Evolutionary conservation across 495 filamentous ascomycete species (phyloP).

Genomic region (Chaetomium cochliodes): DNA sequence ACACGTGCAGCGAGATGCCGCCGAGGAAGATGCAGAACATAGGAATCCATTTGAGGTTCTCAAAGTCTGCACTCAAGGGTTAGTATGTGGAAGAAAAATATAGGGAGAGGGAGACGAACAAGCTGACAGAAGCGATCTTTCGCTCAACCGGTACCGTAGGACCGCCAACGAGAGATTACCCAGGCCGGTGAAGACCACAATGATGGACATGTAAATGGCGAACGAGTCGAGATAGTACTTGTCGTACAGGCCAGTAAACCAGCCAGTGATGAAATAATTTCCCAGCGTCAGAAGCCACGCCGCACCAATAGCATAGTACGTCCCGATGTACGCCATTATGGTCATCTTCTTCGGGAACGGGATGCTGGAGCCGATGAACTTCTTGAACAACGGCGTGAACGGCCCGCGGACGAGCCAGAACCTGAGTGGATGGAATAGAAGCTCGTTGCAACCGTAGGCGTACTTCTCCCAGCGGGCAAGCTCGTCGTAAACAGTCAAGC

Average conservation of each 20-base stretch:
- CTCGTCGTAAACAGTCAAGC: slow-evolving; percentile 81
- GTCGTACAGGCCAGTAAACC: slow-evolving; percentile 69
- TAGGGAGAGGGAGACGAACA: slow-evolving; percentile 2
- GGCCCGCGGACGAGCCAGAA: slow-evolving; percentile 63
- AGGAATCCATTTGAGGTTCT: slow-evolving; percentile 72
- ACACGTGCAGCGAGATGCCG: slow-evolving; percentile 66
- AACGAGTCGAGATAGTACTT: slow-evolving; percentile 72
- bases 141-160: slow-evolving; percentile 64
- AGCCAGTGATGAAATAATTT: slow-evolving; percentile 78
- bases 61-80: slow-evolving; percentile 35
- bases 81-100: background rate
- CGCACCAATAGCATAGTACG: slow-evolving; percentile 78
- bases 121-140: slow-evolving; percentile 47
- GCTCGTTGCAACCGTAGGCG: slow-evolving; percentile 79
- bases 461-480: slow-evolving; percentile 84
- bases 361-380: slow-evolving; percentile 67
- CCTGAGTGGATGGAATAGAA: slow-evolving; percentile 72
- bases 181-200: slow-evolving; percentile 68
- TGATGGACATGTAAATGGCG: slow-evolving; percentile 73
- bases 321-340: slow-evolving; percentile 79
- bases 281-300: slow-evolving; percentile 73
- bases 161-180: slow-evolving; percentile 64
- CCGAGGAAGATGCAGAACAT: slow-evolving; percentile 69
- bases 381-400: slow-evolving; percentile 73
- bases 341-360: slow-evolving; percentile 76